Evolutionary conservation across 495 filamentous ascomycete species (phyloP), one percentile per base, ranked within the genome.

Genomic region (Penicillium goetzii): DNA sequence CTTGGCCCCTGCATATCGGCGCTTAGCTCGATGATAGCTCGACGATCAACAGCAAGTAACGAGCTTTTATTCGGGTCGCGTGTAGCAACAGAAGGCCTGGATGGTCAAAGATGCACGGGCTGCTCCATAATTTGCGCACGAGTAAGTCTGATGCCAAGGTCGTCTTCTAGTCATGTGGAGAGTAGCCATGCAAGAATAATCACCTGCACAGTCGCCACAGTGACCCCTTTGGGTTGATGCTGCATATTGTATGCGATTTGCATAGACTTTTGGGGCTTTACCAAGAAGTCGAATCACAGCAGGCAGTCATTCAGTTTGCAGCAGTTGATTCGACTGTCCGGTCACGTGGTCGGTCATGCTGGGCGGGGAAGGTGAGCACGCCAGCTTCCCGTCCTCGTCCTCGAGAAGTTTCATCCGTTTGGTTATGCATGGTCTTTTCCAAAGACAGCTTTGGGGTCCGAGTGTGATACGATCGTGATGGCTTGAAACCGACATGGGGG

Each of bases 401-500:
- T 55, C 25, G 19, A 34, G 28, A 34, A 55, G 52, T 14, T 33
- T 33, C 28, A 30, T 21, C n/a, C 3, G 52, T 19, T 55, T 23
- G 15, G 30, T 30, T 32, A 55, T 53, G 51, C 49, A 32, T 55
- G 8, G 52, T 33, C 32, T 36, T 33, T 30, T 36, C 30, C 17
- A 30, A 55, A 30, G 30, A 55, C 52, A 36, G 17, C 17, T 36
- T 23, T 4, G 52, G n/a, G 12, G 52, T 23, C 19, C 28, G 17
- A 14, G 26, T 45, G 56, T 56, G 53, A 60, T 21, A 38, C 21
- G 11, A 14, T 26, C 47, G 59, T 51, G 49, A 64, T 64, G 56
- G 54, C 34, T 34, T 59, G 32, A 59, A 15, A 28, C 55, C 50
- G 47, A 40, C 6, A 68, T 62, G 62, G 66, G 62, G 28, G 58